Evolutionary conservation across 1,139 yeast species (phyloP).

Genomic region (Fermentozyma sake): DNA sequence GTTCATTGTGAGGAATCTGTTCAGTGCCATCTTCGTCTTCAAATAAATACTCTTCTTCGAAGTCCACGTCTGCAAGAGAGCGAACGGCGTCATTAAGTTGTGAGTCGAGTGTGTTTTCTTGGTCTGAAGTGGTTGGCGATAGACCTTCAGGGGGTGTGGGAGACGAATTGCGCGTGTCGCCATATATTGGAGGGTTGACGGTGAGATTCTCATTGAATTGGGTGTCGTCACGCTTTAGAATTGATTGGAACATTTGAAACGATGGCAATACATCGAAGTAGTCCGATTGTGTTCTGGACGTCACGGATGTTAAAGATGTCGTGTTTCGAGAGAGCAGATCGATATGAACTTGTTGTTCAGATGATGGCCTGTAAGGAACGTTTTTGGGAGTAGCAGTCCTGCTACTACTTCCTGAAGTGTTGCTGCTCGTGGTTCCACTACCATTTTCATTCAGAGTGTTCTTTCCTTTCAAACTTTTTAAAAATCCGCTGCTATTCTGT

Average conservation of each 20-base stretch:
- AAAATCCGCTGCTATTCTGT: too few species aligned
- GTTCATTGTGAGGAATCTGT: slow-evolving; percentile 8
- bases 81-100: slow-evolving; percentile 9
- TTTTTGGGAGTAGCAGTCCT: too few species aligned
- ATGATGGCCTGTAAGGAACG: slow-evolving; percentile 24
- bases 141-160: slow-evolving; percentile 21
- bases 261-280: slow-evolving; percentile 57
- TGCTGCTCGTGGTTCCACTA: too few species aligned
- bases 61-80: slow-evolving; percentile 5
- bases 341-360: slow-evolving; percentile 34
- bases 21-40: slow-evolving; percentile 17
- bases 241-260: slow-evolving; percentile 58
- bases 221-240: slow-evolving; percentile 44
- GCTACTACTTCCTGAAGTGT: too few species aligned
- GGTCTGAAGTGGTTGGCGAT: slow-evolving; percentile 12
- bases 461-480: too few species aligned
- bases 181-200: slow-evolving; percentile 38
- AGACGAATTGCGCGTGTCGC: slow-evolving; percentile 27
- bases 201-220: slow-evolving; percentile 38
- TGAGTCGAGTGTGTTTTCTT: neutral
- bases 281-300: slow-evolving; percentile 36
- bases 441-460: too few species aligned
- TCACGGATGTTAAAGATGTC: slow-evolving; percentile 5
- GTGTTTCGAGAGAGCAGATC: slow-evolving; percentile 13
- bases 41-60: slow-evolving; percentile 18